Percentiles rank a stretch among this genome's conserved stretches.
phyloP scores from a whole-genome alignment of 192 early-diverging fungal species.

The Gryganskiella cystojenkinii region DNA sequence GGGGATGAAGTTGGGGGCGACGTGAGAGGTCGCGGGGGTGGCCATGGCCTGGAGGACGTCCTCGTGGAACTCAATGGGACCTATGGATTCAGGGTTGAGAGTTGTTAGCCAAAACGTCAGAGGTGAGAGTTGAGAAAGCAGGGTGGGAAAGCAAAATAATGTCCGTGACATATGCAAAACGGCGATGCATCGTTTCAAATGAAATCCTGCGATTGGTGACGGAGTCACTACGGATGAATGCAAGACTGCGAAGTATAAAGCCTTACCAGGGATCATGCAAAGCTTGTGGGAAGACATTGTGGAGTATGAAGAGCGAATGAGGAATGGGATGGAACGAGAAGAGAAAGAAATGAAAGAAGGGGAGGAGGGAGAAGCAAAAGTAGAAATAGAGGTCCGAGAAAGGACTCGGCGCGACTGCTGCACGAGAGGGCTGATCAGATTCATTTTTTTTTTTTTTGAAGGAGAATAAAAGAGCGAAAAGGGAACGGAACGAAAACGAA shows the following conservation, averaged over 20 bases:
- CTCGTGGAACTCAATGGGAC: conserved; percentile 94
- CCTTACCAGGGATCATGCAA: conserved; percentile 93
- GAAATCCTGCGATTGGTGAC: too few relatives aligned
- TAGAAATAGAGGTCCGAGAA: conserved; percentile 1
- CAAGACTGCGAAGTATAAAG: background rate
- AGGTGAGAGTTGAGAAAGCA: background rate
- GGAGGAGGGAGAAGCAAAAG: conserved; percentile 1
- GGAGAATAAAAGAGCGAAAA: too few relatives aligned
- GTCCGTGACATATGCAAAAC: too few relatives aligned
- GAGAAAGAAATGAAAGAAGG: background rate
- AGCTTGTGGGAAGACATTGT: conserved; percentile 72
- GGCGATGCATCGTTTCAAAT: too few relatives aligned
- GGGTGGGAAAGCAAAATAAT: background rate
- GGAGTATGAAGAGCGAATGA: conserved; percentile 26
- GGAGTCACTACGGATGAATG: conserved; percentile 1
- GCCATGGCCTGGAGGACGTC: conserved; percentile 87
- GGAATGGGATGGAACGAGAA: background rate
- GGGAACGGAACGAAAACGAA: too few relatives aligned
- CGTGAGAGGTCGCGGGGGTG: conserved; percentile 92
- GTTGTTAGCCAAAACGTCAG: background rate
- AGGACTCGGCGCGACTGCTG: conserved; percentile 4
- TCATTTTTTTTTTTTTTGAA: too few relatives aligned
- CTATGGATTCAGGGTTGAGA: conserved; percentile 36
- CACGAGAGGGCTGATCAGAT: background rate
- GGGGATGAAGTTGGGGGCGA: conserved; percentile 89